A percentile compares a stretch with the other conserved stretches of the same genome.
Conservation (phyloP, 441 rosid genomes). For the Populus hybrid region DNA sequence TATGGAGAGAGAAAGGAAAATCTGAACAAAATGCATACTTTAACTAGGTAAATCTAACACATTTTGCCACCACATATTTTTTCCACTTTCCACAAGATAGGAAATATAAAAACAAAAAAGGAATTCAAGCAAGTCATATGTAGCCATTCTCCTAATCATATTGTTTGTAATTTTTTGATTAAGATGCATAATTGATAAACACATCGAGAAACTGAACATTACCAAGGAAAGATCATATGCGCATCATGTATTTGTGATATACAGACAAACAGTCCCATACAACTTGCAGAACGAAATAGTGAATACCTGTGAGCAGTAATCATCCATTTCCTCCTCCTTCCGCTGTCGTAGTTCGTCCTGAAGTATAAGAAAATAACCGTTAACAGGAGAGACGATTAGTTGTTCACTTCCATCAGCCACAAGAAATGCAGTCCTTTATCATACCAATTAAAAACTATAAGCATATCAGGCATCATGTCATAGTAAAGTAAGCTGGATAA, state of each 20-base stretch:
- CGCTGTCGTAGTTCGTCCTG: constrained; percentile 91
- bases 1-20: neutral
- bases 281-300: constrained; percentile 11
- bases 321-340: constrained; percentile 94
- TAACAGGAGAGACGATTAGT: neutral
- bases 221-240: neutral
- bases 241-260: neutral
- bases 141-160: constrained; percentile 9
- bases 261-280: constrained; percentile 5
- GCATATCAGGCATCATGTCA: neutral
- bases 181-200: neutral
- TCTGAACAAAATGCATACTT: neutral
- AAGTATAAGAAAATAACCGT: constrained; percentile 17
- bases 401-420: neutral
- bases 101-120: neutral
- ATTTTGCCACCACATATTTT: neutral
- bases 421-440: neutral
- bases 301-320: constrained; percentile 93
- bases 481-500: neutral
- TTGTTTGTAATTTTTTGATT: neutral
- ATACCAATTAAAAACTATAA: neutral
- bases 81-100: neutral
- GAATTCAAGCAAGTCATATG: neutral
- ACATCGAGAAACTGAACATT: neutral
- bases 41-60: neutral